phyloP scores from a whole-genome alignment of 352 stramenopile genomes.

The Phytopythium ostracodes region DNA sequence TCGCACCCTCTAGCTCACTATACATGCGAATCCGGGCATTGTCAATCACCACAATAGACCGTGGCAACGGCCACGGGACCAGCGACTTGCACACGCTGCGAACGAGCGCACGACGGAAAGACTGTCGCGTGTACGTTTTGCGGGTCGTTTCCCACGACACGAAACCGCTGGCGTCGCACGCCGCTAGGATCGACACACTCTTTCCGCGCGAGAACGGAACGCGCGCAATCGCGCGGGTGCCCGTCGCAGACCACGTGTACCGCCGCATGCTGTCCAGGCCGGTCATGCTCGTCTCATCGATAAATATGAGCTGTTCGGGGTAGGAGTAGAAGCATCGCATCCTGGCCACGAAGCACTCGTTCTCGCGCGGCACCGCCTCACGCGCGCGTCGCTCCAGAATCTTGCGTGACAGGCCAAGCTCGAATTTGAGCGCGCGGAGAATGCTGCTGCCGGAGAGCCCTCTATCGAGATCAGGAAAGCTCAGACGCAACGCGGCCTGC shows the following conservation, averaged over 20 bases:
- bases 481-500: not conserved
- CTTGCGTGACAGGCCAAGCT: constrained; percentile 11
- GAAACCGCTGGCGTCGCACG: constrained; percentile 10
- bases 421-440: constrained; percentile 10
- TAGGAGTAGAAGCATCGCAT: constrained; percentile 12
- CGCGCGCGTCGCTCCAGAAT: constrained; percentile 9
- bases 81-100: not conserved
- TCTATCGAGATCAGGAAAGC: no score
- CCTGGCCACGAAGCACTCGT: constrained; percentile 10
- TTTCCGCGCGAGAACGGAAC: constrained; percentile 11
- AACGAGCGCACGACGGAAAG: constrained; percentile 9
- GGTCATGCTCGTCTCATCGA: constrained; percentile 19
- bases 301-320: constrained; percentile 12
- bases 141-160: constrained; percentile 5
- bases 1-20: constrained; percentile 9
- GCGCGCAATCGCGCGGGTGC: not conserved
- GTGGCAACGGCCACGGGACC: constrained; percentile 14
- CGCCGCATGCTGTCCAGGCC: constrained; percentile 8
- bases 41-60: constrained; percentile 21
- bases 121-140: constrained; percentile 7
- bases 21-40: constrained; percentile 25
- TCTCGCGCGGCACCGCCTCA: constrained; percentile 8
- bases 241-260: constrained; percentile 8
- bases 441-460: not conserved
- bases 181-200: constrained; percentile 8